Conservation (phyloP, 2,329 filamentous ascomycete genomes). For the Alternaria brassicae region DNA sequence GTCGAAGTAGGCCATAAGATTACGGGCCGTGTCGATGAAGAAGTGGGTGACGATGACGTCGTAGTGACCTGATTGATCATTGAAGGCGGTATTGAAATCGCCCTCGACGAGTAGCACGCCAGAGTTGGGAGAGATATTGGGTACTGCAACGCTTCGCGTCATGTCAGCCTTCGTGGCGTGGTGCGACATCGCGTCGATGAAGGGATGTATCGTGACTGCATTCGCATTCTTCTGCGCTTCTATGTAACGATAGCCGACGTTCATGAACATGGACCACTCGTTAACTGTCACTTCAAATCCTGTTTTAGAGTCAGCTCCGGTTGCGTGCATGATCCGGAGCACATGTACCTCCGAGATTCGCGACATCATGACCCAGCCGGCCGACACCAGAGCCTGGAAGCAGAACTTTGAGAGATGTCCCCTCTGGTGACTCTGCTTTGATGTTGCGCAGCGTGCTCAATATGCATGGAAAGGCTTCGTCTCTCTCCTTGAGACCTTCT, state of each 20-base stretch:
- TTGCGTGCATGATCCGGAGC: neutral
- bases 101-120: slow-evolving; percentile 61
- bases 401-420: slow-evolving; percentile 50
- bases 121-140: slow-evolving; percentile 46
- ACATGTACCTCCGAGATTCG: slow-evolving; percentile 49
- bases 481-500: slow-evolving; percentile 57
- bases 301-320: slow-evolving; percentile 11
- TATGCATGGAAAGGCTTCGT: slow-evolving; percentile 49
- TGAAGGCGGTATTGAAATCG: slow-evolving; percentile 60
- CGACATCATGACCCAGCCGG: slow-evolving; percentile 61
- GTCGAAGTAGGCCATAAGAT: slow-evolving; percentile 63
- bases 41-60: slow-evolving; percentile 64
- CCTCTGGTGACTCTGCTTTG: neutral
- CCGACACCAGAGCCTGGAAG: slow-evolving; percentile 63
- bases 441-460: slow-evolving; percentile 31
- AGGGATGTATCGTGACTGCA: slow-evolving; percentile 56
- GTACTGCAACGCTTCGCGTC: slow-evolving; percentile 56
- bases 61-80: slow-evolving; percentile 41
- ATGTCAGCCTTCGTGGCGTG: slow-evolving; percentile 59
- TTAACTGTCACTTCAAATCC: slow-evolving; percentile 63
- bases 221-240: slow-evolving; percentile 39
- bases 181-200: slow-evolving; percentile 65
- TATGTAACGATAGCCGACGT: slow-evolving; percentile 61
- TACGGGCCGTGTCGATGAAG: slow-evolving; percentile 68
- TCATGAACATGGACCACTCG: slow-evolving; percentile 67